Conservation (phyloP, 306 rosid species). For the Ormosia emarginata region DNA sequence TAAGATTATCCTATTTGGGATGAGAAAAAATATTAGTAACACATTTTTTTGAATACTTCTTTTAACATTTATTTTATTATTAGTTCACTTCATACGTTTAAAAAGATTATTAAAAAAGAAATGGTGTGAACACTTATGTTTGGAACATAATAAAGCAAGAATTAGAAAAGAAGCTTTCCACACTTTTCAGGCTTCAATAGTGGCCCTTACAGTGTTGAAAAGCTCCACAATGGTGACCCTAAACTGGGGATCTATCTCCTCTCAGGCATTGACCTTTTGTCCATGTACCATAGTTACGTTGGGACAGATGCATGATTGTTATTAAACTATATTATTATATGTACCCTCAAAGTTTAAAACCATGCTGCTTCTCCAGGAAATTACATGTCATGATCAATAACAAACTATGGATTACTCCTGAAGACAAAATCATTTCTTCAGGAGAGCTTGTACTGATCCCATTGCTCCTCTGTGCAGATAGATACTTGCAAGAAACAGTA, state of each 20-base stretch:
- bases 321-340: background rate
- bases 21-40: too few relatives aligned
- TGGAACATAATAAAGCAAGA: too few relatives aligned
- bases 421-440: background rate
- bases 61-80: too few relatives aligned
- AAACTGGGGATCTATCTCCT: conserved; percentile 1
- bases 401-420: background rate
- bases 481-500: background rate
- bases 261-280: conserved; percentile 7
- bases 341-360: background rate
- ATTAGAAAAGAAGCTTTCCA: background rate
- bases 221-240: background rate
- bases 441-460: background rate
- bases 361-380: background rate
- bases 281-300: background rate
- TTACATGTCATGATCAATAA: background rate
- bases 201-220: background rate
- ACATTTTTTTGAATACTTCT: too few relatives aligned
- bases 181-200: background rate
- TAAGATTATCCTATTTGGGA: too few relatives aligned
- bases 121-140: too few relatives aligned
- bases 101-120: too few relatives aligned
- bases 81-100: too few relatives aligned
- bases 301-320: background rate
- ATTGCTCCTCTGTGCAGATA: background rate